Conservation (phyloP, 768 basidiomycete species). For the Suillus luteus region DNA sequence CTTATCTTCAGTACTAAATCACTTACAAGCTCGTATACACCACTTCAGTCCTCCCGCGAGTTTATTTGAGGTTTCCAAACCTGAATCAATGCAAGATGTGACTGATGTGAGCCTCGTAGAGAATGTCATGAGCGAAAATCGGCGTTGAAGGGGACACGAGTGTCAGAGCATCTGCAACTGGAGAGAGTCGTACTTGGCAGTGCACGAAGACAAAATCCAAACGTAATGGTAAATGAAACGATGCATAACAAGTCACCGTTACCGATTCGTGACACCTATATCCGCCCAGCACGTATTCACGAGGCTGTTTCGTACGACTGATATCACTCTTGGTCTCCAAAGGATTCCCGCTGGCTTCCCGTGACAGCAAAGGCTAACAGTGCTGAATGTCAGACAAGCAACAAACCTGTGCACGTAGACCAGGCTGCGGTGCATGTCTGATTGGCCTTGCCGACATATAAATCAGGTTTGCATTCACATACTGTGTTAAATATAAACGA, state of each 20-base stretch:
- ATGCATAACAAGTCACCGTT: background rate
- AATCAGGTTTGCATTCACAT: background rate
- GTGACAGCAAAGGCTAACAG: background rate
- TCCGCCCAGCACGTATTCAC: background rate
- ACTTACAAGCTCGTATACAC: too few relatives aligned
- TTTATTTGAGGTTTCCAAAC: background rate
- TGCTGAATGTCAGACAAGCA: background rate
- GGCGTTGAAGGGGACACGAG: too few relatives aligned
- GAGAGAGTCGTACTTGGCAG: too few relatives aligned
- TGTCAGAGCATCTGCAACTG: too few relatives aligned
- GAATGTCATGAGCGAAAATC: too few relatives aligned
- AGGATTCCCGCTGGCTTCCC: background rate
- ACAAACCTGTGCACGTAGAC: background rate
- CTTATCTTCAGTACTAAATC: too few relatives aligned
- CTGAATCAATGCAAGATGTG: conserved; percentile 28
- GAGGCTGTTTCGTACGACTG: background rate
- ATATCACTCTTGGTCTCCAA: background rate
- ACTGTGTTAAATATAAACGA: too few relatives aligned
- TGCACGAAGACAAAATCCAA: too few relatives aligned
- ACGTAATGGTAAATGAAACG: too few relatives aligned
- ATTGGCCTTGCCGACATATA: too few relatives aligned
- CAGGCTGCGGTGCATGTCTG: background rate
- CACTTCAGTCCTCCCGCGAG: background rate
- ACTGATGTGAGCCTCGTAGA: conserved; percentile 28
- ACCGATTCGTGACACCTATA: background rate